Evolutionary conservation across 2,329 filamentous ascomycete species (phyloP).

Genomic region (Calonectria hongkongensis): DNA sequence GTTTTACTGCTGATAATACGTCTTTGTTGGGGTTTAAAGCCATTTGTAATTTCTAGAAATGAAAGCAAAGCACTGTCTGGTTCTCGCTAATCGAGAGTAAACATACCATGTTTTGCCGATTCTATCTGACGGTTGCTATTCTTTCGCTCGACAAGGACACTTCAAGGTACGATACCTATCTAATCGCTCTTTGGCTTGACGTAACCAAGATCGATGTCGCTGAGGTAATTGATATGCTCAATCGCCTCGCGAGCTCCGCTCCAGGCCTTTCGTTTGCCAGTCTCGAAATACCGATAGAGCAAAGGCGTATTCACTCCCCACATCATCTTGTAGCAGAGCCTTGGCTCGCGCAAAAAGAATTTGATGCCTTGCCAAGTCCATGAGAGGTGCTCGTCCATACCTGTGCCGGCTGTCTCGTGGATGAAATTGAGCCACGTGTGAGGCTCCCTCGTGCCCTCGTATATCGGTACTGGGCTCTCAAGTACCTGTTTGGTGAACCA

Average conservation of each 20-base stretch:
- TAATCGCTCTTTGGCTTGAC: slow-evolving; percentile 33
- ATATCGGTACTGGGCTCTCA: slow-evolving; percentile 39
- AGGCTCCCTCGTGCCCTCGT: slow-evolving; percentile 49
- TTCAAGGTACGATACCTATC: too few relatives aligned
- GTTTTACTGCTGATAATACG: too few relatives aligned
- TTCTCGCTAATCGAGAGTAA: too few relatives aligned
- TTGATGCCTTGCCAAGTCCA: slow-evolving; percentile 61
- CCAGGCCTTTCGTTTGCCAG: slow-evolving; percentile 61
- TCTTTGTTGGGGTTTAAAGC: too few relatives aligned
- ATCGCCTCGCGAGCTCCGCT: slow-evolving; percentile 59
- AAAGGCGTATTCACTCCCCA: slow-evolving; percentile 63
- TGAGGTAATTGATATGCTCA: slow-evolving; percentile 40
- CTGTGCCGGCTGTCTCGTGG: slow-evolving; percentile 63
- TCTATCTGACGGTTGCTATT: too few relatives aligned
- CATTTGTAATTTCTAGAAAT: too few relatives aligned
- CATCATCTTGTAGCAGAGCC: slow-evolving; percentile 60
- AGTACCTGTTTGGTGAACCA: slow-evolving; percentile 44
- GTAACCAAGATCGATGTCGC: slow-evolving; percentile 40
- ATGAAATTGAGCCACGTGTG: slow-evolving; percentile 61
- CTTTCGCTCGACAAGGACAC: too few relatives aligned
- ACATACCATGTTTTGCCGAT: too few relatives aligned
- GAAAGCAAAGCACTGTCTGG: too few relatives aligned
- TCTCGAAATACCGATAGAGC: slow-evolving; percentile 62
- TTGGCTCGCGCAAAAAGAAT: slow-evolving; percentile 62
- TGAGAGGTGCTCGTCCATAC: slow-evolving; percentile 61